Base-by-base conservation (phyloP, 1,284 basidiomycete genomes). In the Fomitopsis schrenkii region DNA sequence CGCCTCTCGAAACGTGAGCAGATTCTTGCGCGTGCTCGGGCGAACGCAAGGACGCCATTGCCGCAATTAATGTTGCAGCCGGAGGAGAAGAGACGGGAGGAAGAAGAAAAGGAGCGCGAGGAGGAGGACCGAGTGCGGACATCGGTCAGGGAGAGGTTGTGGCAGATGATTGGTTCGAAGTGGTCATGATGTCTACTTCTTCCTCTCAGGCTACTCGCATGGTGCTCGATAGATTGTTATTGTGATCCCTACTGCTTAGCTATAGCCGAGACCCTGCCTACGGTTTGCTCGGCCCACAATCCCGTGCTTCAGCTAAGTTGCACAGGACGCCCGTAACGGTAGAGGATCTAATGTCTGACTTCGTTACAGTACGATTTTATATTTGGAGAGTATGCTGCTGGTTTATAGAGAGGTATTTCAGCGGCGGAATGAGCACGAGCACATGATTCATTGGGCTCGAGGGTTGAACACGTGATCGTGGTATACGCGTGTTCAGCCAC, bases 1-100 rank as follows among this genome's bases (percentile, higher is more conserved):
- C 62, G 60, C n/a, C 36, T 54, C 33, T 54, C 52, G n/a, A 54
- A 54, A 38, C 62, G 64, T 57, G 61, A 73, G 58, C 67, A 64
- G 22, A 67, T 74, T 30, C 72, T 74, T 5, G 64, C 61, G 38
- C 69, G 65, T 53, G 72, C 73, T 12, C 68, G 72, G 17, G 61
- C 66, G 50, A 67, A 69, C 44, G 70, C 73, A 12, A 65, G 66
- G 33, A 66, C 67, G 28, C 68, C 71, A 50, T 59, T 70, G 28
- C 66, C 67, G 3, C 66, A 63, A 19, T 40, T 19, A 19, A 17
- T 40, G 15, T 59, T 30, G 52, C 46, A 54, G 54, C 41, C 44
- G 15, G 52, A 38, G 44, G 63, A 64, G 58, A 35, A 62, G 35
- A 5, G 65, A 41, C 55, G 55, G 59, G 57, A 33, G 33, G 26